Evolutionary conservation across 768 basidiomycete genomes (phyloP).

Genomic region (Rhodotorula sphaerocarpa): DNA sequence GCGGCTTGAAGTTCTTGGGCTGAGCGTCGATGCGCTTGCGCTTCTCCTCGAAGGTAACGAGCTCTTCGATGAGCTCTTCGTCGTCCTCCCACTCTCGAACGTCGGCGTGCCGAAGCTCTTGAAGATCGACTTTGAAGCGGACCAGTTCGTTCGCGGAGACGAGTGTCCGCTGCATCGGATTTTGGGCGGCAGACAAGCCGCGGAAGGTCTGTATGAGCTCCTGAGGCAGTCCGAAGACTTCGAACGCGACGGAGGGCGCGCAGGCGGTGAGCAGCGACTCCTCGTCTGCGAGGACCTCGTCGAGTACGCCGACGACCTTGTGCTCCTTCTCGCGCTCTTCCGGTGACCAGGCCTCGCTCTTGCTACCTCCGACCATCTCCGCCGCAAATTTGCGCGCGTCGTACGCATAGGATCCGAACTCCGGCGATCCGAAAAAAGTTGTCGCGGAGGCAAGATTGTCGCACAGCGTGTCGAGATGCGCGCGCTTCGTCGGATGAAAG

Average conservation of each 20-base stretch:
- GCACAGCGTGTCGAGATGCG: slow-evolving; percentile 20
- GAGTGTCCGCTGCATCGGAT: slow-evolving; percentile 1
- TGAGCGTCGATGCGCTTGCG: slow-evolving; percentile 8
- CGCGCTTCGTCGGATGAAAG: slow-evolving; percentile 25
- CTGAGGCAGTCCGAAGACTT: slow-evolving; percentile 6
- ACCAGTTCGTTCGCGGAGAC: slow-evolving; percentile 18
- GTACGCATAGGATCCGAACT: background rate
- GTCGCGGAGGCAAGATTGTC: slow-evolving; percentile 30
- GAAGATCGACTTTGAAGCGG: slow-evolving; percentile 15
- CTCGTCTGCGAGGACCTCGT: slow-evolving; percentile 20
- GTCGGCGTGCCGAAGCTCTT: slow-evolving; percentile 14
- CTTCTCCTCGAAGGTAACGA: slow-evolving; percentile 30
- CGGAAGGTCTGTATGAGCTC: slow-evolving; percentile 25
- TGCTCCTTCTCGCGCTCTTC: slow-evolving; percentile 8
- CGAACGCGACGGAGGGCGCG: slow-evolving; percentile 8
- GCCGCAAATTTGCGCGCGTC: slow-evolving; percentile 9
- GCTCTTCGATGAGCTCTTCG: slow-evolving; percentile 33
- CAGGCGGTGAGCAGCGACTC: slow-evolving; percentile 9
- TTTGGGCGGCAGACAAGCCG: slow-evolving; percentile 9
- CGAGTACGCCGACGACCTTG: slow-evolving; percentile 17
- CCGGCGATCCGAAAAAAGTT: slow-evolving; percentile 32
- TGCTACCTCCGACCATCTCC: background rate
- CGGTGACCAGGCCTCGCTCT: slow-evolving; percentile 6
- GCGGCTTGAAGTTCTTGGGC: background rate
- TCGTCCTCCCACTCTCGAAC: slow-evolving; percentile 28